These are phyloP conservation scores for Asterochloris erici DNA, from an alignment of 139 green algal species.

Conservation along the genomic window DNA sequence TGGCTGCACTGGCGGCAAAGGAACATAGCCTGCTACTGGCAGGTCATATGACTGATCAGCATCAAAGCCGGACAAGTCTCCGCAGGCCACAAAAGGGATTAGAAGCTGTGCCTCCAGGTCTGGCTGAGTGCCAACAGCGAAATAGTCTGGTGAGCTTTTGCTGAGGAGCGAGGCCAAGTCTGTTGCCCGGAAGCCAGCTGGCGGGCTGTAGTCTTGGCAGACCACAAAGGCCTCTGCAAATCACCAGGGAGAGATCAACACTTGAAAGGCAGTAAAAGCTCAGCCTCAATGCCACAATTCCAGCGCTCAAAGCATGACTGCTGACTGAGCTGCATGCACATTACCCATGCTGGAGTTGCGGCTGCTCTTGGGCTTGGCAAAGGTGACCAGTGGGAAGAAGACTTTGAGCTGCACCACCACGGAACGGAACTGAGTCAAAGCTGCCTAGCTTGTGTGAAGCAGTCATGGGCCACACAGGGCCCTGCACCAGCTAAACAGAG, in stretches of 20 bases:
- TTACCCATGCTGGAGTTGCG: slow-evolving; percentile 85
- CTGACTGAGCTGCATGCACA: not conserved
- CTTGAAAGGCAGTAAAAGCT: not conserved
- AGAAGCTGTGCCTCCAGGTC: slow-evolving; percentile 26
- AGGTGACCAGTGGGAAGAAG: slow-evolving; percentile 88
- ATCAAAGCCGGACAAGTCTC: slow-evolving; percentile 88
- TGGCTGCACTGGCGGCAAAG: slow-evolving; percentile 76
- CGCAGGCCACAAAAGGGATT: slow-evolving; percentile 93
- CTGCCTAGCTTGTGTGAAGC: too few relatives aligned
- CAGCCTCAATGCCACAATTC: not conserved
- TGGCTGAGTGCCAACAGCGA: not conserved
- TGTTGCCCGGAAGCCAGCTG: slow-evolving; percentile 63
- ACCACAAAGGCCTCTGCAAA: slow-evolving; percentile 93
- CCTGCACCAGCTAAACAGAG: too few relatives aligned
- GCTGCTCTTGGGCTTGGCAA: slow-evolving; percentile 92
- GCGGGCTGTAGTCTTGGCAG: slow-evolving; percentile 74
- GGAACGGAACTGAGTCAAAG: too few relatives aligned
- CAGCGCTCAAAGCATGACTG: not conserved
- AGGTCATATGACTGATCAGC: slow-evolving; percentile 87
- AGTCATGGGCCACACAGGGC: too few relatives aligned
- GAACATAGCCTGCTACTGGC: slow-evolving; percentile 35
- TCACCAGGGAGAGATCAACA: not conserved
- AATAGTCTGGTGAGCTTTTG: not conserved
- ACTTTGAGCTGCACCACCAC: slow-evolving; percentile 58
- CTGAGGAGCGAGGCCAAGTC: slow-evolving; percentile 51